phyloP scores from a whole-genome alignment of 345 rosid genomes.

The Hibiscus trionum region DNA sequence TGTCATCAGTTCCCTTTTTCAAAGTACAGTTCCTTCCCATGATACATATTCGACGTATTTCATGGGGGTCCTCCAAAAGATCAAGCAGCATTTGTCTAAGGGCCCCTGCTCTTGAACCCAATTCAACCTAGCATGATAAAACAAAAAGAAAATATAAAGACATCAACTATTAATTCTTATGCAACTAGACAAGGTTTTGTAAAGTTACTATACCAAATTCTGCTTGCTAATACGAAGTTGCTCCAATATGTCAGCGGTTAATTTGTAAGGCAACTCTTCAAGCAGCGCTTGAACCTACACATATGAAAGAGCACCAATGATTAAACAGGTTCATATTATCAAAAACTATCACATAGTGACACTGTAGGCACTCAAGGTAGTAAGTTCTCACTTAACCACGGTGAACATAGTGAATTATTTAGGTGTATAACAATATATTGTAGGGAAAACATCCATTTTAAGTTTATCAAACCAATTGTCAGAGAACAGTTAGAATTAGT shows the following conservation, averaged over 20 bases:
- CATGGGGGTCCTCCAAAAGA: slow-evolving; percentile 93
- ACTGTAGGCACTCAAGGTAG: background rate
- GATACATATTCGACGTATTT: slow-evolving; percentile 94
- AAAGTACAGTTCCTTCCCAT: slow-evolving; percentile 88
- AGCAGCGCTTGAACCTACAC: slow-evolving; percentile 79
- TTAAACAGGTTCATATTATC: slow-evolving; percentile 1
- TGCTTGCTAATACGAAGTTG: slow-evolving; percentile 97
- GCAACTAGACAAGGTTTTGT: background rate
- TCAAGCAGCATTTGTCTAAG: slow-evolving; percentile 94
- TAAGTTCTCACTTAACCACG: background rate
- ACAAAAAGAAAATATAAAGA: background rate
- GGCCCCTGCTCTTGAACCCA: slow-evolving; percentile 92
- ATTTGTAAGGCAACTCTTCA: slow-evolving; percentile 75
- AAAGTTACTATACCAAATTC: slow-evolving; percentile 48
- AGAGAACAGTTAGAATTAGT: background rate
- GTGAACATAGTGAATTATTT: background rate
- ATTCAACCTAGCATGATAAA: slow-evolving; percentile 61
- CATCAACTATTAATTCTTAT: background rate
- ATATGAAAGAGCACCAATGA: slow-evolving; percentile 14
- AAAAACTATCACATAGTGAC: background rate
- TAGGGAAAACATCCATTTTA: background rate
- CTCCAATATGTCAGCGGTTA: slow-evolving; percentile 82
- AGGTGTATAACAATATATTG: background rate
- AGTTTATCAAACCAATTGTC: background rate
- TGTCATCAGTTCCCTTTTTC: slow-evolving; percentile 34